Evolutionary conservation across 306 rosid species (phyloP), one percentile per base, ranked within the genome.

Genomic region (Prunus salicina): DNA sequence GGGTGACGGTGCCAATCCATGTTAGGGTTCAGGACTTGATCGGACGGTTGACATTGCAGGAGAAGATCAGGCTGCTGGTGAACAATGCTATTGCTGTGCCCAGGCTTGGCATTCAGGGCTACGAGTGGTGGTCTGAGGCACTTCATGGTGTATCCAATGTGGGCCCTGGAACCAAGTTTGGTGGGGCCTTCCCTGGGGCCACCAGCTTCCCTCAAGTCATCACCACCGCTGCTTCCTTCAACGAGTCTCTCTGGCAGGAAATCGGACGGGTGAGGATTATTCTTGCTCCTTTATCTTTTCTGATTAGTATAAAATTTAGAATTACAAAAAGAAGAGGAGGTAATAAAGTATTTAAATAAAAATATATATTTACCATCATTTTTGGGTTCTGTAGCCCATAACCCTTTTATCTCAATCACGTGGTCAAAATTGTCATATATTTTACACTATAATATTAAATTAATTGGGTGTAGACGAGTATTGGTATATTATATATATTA

Each of bases 151-250:
- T 95, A 3, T 95, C 99, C n/a, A 81, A 95, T 65, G 91, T 86
- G 61, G 99, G 99, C 2, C 99, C 99, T 4, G 99, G 97, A 0
- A 84, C 95, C 18, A 92, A 78, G 88, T 95, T 95, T 14, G 93
- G 93, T 27, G 97, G 96, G 72, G 56, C 93, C 78, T 90, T 84
- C 67, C 92, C 87, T 1, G 92, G 84, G 12, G 97, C 99, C 82
- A 95, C 99, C 27, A 88, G 90, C 41, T 95, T 95, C 82, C 99
- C 99, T 15, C 97, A 95, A 27, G 99, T 95, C 88, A 95, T 95
- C 90, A 70, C 97, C 72, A 90, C 97, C 61, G 99, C 96, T 66
- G 96, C 99, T 82, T 90, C 99, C 18, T 95, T 95, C 84, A 95
- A 95, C 10, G 82, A 89, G 2, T 90, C 99, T 0, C 81, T 95